Evolutionary conservation across 2,329 filamentous ascomycete genomes (phyloP), one percentile per base, ranked within the genome.

Genomic region (Pestalotiopsis sp.): DNA sequence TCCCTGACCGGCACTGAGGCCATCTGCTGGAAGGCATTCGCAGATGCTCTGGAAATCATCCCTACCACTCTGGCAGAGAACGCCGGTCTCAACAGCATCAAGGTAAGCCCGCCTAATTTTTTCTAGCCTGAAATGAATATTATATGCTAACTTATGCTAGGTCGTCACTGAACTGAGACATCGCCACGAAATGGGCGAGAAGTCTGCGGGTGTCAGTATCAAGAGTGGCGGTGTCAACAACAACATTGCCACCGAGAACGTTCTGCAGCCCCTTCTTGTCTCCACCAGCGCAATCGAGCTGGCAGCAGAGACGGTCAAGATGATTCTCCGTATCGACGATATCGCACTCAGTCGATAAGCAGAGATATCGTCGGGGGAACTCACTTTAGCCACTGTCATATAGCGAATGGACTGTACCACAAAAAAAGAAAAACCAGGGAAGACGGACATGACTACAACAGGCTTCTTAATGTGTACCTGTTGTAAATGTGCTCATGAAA

Each of bases 21-120:
- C 52, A 98, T 98, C 78, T 99, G 96, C 89, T 99, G 94, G 93
- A 98, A 98, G 85, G 95, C 95, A 0, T 99, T 99, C 78, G 96
- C 97, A 1, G 95, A 99, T 72, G 96, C 96, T 7, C 92, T 99
- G 85, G 96, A 99, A 83, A 93, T 99, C 57, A 93, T 99, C 67
- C 96, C 97, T 14, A 98, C 95, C 41, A 99, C 96, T 1, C 86
- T 99, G 74, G 97, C 96, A 0, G 96, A 99, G 84, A 99, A 99
- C 76, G 96, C 96, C 0, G 96, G 96, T 64, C 86, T 99, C 72
- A 99, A 99, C 87, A 95, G 93, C 80, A 99, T 99, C 87, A 97
- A 97, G 85, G 96, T 66, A 66, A 55, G 41, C 5, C 31, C 4
- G 11, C 17, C 23, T 39, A 38, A n/a, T 4, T 20, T 6, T 36